phyloP scores from a whole-genome alignment of 208 protist species.

The Wallacemonas rigidus region DNA sequence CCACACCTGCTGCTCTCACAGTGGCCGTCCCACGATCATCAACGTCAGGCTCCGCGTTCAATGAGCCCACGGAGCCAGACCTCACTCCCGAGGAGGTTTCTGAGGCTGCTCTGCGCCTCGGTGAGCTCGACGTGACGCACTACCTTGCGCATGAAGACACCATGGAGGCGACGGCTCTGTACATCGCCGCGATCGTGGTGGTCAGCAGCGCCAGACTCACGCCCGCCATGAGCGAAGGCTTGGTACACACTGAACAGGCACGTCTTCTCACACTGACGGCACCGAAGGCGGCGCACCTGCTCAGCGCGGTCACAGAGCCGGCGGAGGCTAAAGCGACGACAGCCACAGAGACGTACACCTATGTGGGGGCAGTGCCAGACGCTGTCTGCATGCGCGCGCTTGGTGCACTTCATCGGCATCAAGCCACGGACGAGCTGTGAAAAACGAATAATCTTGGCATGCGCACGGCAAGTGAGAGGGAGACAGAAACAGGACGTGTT shows the following conservation, averaged over 20 bases:
- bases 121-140: background rate
- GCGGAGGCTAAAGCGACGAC: background rate
- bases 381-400: too few species aligned
- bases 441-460: too few species aligned
- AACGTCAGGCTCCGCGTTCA: too few species aligned
- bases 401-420: too few species aligned
- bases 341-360: background rate
- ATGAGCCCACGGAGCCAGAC: background rate
- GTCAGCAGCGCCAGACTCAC: background rate
- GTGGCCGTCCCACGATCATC: background rate
- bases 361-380: slow-evolving; percentile 3
- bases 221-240: background rate
- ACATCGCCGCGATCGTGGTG: slow-evolving; percentile 5
- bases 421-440: too few species aligned
- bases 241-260: background rate
- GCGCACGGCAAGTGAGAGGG: background rate
- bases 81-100: background rate
- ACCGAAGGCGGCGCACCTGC: slow-evolving; percentile 4
- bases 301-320: background rate
- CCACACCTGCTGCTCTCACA: background rate
- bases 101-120: background rate
- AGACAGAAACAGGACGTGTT: too few species aligned
- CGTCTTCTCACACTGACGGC: background rate
- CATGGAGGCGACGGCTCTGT: slow-evolving; percentile 6
- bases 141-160: slow-evolving; percentile 8